phyloP scores from a whole-genome alignment of 2,329 filamentous ascomycete genomes.

The Hypoxylon sp. region DNA sequence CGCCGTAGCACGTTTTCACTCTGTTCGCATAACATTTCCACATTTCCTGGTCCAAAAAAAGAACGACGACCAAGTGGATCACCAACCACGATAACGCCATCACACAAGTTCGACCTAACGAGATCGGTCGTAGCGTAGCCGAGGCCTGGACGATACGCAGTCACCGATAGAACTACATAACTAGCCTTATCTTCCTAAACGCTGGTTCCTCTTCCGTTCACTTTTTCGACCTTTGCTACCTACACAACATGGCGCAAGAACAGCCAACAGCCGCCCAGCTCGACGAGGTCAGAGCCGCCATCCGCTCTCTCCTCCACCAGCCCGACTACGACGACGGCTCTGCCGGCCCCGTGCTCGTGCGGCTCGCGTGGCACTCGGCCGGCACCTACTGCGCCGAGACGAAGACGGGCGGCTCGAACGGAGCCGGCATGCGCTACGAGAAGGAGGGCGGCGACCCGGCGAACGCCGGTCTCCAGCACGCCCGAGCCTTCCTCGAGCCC shows the following conservation, averaged over 20 bases:
- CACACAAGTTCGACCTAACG: slow-evolving; percentile 4
- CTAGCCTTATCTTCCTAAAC: neutral
- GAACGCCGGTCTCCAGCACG: slow-evolving; percentile 70
- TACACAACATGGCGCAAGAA: slow-evolving; percentile 10
- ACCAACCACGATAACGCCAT: slow-evolving; percentile 11
- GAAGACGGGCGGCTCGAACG: slow-evolving; percentile 70
- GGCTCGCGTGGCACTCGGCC: slow-evolving; percentile 70
- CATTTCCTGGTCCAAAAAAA: too few species aligned
- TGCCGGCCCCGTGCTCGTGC: slow-evolving; percentile 68
- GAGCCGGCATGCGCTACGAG: slow-evolving; percentile 72
- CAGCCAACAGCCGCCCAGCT: slow-evolving; percentile 40
- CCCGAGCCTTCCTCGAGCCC: slow-evolving; percentile 69
- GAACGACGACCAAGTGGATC: slow-evolving; percentile 22
- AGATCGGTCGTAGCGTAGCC: slow-evolving; percentile 22
- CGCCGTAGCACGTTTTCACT: neutral
- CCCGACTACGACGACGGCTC: slow-evolving; percentile 72
- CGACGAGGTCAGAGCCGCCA: slow-evolving; percentile 58
- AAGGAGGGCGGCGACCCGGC: slow-evolving; percentile 69
- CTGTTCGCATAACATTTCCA: neutral
- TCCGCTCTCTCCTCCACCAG: slow-evolving; percentile 61
- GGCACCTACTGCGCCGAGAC: slow-evolving; percentile 67
- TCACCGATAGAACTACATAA: neutral
- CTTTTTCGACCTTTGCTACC: neutral
- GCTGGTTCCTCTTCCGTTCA: neutral
- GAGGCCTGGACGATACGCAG: slow-evolving; percentile 16